Percentiles rank a stretch among this genome's conserved stretches.
phyloP scores from a whole-genome alignment of 2,329 filamentous ascomycete species.

The Trichoderma breve region DNA sequence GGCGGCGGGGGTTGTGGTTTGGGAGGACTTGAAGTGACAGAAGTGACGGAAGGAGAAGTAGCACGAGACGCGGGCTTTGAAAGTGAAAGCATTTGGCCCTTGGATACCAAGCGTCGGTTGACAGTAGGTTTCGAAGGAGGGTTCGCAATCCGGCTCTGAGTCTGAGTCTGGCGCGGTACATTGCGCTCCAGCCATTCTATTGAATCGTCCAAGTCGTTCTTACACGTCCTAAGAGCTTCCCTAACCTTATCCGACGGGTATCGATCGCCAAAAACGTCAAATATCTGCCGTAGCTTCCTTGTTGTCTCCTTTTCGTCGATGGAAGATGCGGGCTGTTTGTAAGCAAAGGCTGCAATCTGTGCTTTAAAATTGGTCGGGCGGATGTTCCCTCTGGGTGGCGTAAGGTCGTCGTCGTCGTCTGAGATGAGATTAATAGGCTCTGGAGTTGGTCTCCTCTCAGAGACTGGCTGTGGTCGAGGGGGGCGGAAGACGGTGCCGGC shows the following conservation, averaged over 20 bases:
- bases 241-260: slow-evolving; percentile 33
- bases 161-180: slow-evolving; percentile 7
- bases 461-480: slow-evolving; percentile 31
- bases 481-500: slow-evolving; percentile 69
- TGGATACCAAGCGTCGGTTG: slow-evolving; percentile 33
- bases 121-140: slow-evolving; percentile 15
- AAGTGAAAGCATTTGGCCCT: slow-evolving; percentile 28
- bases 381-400: slow-evolving; percentile 58
- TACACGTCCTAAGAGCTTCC: slow-evolving; percentile 34
- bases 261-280: slow-evolving; percentile 34
- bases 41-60: slow-evolving; percentile 8
- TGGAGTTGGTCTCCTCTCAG: slow-evolving; percentile 37
- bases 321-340: slow-evolving; percentile 43
- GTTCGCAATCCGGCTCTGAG: background rate
- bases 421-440: slow-evolving; percentile 49
- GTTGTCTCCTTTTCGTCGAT: slow-evolving; percentile 38
- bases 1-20: slow-evolving; percentile 22
- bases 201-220: slow-evolving; percentile 38
- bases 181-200: slow-evolving; percentile 32
- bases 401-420: slow-evolving; percentile 49
- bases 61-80: background rate
- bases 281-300: slow-evolving; percentile 38
- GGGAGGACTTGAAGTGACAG: slow-evolving; percentile 23
- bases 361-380: slow-evolving; percentile 57
- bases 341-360: slow-evolving; percentile 41